These are phyloP conservation scores for Amylocystis lapponica DNA, from an alignment of 768 basidiomycete genomes.

Conservation along the genomic window DNA sequence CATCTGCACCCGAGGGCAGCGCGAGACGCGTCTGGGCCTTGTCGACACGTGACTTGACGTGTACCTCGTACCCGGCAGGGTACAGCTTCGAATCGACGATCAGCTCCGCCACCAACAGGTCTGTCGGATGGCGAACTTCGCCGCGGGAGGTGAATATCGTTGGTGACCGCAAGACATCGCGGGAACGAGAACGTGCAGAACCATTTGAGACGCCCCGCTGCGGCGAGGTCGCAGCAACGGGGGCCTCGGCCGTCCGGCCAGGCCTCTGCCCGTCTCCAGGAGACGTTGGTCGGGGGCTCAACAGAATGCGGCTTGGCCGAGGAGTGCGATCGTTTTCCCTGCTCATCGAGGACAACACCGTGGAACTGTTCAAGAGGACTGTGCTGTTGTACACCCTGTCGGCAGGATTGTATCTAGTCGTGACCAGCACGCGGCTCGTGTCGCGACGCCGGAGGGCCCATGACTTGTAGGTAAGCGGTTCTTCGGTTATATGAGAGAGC, in stretches of 20 bases:
- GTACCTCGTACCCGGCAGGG: constrained; percentile 64
- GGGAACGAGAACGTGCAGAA: constrained; percentile 28
- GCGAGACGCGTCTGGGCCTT: constrained; percentile 33
- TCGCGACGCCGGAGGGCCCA: constrained; percentile 65
- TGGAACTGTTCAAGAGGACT: constrained; percentile 38
- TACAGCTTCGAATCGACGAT: constrained; percentile 80
- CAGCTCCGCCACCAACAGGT: constrained; percentile 73
- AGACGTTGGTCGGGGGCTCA: constrained; percentile 14
- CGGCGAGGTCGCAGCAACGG: not conserved
- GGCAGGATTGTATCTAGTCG: constrained; percentile 45
- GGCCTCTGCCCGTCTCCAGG: constrained; percentile 1
- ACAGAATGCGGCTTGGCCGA: constrained; percentile 34
- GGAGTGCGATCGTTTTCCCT: constrained; percentile 33
- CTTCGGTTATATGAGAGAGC: constrained; percentile 46
- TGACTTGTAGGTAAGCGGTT: constrained; percentile 36
- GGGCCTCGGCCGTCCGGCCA: not conserved
- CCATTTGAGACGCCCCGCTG: not conserved
- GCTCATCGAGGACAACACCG: constrained; percentile 10
- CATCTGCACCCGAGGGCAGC: constrained; percentile 19
- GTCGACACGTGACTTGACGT: constrained; percentile 38
- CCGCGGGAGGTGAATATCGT: constrained; percentile 60
- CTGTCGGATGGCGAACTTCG: constrained; percentile 54
- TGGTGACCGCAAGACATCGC: constrained; percentile 30
- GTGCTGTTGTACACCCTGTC: constrained; percentile 46
- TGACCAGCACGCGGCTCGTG: constrained; percentile 49